Conservation (phyloP, 2,329 filamentous ascomycete genomes). For the Calonectria pteridis region DNA sequence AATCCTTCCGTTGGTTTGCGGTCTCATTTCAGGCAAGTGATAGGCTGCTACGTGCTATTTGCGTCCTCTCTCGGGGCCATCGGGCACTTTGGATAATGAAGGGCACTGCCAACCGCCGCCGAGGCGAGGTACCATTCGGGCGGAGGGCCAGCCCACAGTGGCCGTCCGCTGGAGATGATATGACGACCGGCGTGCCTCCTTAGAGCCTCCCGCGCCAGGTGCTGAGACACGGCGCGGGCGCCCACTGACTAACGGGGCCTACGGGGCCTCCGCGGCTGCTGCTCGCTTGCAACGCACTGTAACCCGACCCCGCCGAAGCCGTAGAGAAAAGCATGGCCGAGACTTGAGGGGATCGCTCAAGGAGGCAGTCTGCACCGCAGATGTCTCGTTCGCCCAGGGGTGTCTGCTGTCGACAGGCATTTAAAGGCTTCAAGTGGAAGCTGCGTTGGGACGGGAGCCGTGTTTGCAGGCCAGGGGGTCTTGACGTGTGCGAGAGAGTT, state of each 20-base stretch:
- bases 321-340: not conserved
- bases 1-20: not conserved
- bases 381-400: not conserved
- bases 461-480: not conserved
- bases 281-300: slow-evolving; percentile 3
- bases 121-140: slow-evolving; percentile 10
- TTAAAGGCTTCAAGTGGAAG: slow-evolving; percentile 1
- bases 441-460: not conserved
- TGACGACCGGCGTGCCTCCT: slow-evolving; percentile 3
- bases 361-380: slow-evolving; percentile 7
- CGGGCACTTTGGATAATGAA: not conserved
- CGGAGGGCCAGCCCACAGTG: slow-evolving; percentile 18
- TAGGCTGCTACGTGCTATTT: not conserved
- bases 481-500: not conserved
- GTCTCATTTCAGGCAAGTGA: not conserved
- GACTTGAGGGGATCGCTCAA: not conserved
- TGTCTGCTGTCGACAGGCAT: not conserved
- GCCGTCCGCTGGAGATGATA: slow-evolving; percentile 7
- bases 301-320: slow-evolving; percentile 14
- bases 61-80: not conserved
- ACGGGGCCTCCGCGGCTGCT: slow-evolving; percentile 1
- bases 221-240: slow-evolving; percentile 4
- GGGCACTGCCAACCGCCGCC: not conserved
- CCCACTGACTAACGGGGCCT: not conserved
- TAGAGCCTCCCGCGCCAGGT: slow-evolving; percentile 9